Conservation (phyloP, 2,329 filamentous ascomycete species). For the Trichophaea hybrida region DNA sequence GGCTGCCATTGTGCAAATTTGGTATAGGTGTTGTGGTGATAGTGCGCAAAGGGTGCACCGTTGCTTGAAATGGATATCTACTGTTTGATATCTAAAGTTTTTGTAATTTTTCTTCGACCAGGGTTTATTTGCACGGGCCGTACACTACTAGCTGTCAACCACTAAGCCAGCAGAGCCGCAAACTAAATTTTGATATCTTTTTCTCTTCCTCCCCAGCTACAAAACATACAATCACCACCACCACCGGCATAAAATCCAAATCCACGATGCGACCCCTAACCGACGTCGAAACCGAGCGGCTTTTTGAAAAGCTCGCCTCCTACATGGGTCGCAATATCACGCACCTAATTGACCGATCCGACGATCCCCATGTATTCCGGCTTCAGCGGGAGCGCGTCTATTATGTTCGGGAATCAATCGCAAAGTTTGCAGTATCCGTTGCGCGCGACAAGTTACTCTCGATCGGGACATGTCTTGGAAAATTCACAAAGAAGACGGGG, state of each 20-base stretch:
- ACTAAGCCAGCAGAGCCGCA: too few relatives aligned
- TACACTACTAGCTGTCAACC: too few relatives aligned
- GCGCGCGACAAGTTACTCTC: constrained; percentile 69
- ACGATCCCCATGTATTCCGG: constrained; percentile 75
- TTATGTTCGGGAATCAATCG: constrained; percentile 78
- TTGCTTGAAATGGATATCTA: too few relatives aligned
- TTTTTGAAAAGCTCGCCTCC: constrained; percentile 85
- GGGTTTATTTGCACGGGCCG: background rate
- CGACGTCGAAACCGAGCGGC: constrained; percentile 47
- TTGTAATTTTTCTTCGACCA: background rate
- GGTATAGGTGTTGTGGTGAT: background rate
- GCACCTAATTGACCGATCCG: constrained; percentile 51
- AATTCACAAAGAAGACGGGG: constrained; percentile 94
- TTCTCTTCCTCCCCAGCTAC: background rate
- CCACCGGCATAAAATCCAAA: background rate
- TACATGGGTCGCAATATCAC: constrained; percentile 49
- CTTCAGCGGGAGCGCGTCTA: constrained; percentile 73
- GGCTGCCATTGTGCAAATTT: constrained; percentile 31
- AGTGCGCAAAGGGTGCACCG: background rate
- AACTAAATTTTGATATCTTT: background rate
- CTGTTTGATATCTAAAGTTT: background rate
- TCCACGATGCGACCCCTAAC: constrained; percentile 64
- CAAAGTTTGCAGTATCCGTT: constrained; percentile 80
- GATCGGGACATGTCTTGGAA: constrained; percentile 80
- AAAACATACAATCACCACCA: background rate